Evolutionary conservation across 169 alveolate genomes (phyloP), one percentile per base, ranked within the genome.

Genomic region (Plasmodium falciparum): DNA sequence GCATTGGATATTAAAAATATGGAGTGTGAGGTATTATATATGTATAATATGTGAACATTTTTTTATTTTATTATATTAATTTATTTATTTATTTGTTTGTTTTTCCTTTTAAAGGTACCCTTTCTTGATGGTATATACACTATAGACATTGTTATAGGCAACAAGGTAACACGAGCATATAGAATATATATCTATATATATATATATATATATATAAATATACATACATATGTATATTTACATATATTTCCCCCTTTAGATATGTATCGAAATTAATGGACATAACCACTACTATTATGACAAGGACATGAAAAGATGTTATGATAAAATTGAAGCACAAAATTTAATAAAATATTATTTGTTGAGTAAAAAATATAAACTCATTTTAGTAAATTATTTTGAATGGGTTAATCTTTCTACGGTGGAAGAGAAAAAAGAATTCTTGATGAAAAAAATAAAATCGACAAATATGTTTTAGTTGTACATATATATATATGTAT

Each of bases 71-170:
- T 24, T 24, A 24, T 20, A 24, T 24, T 24, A 1, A 24, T n/a
- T 13, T 2, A 69, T 43, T 29, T 29, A 13, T 69, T 67, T 29
- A 17, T 39, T 13, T 2, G 6, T 50, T 39, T 39, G 11, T 22
- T 50, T 52, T 61, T 61, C n/a, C 49, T 70, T 59, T 50, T 39
- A 17, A 47, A 78, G 89, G 89, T 78, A 12, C 89, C 89, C 65
- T 78, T 78, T 70, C 74, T 78, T 45, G 89, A 78, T 59, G 89
- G 89, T 65, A 78, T 78, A 63, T 78, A 78, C 59, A 78, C 78
- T 12, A 73, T 66, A 15, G 89, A 78, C n/a, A 78, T 78, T 56
- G 76, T 78, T 71, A 66, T 78, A 24, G 33, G 67, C 52, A 78
- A 24, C 11, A 50, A 75, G 78, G 89, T 78, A 78, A 66, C 45